Conservation (phyloP, 2,329 filamentous ascomycete genomes). For the Fusarium kyushuense region DNA sequence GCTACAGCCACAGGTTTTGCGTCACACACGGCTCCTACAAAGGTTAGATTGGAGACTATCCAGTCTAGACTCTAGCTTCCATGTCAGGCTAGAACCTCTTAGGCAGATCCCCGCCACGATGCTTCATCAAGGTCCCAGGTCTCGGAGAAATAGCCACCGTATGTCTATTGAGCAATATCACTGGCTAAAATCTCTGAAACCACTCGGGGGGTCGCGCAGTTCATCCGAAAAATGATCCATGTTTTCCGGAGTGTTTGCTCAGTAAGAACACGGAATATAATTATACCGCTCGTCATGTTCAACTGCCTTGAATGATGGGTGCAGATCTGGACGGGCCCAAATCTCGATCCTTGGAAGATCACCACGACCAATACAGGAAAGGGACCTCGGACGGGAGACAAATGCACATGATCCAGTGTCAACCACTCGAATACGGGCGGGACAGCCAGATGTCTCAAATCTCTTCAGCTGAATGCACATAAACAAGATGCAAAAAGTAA, state of each 20-base stretch:
- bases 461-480: constrained; percentile 5
- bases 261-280: constrained; percentile 4
- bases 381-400: not conserved
- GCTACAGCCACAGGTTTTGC: constrained; percentile 4
- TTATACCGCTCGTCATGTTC: constrained; percentile 1
- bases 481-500: constrained; percentile 3
- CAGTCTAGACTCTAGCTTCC: constrained; percentile 6
- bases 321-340: constrained; percentile 18
- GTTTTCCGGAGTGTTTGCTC: constrained; percentile 3
- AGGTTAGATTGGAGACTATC: constrained; percentile 1
- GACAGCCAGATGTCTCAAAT: constrained; percentile 33
- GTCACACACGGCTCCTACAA: constrained; percentile 9
- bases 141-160: not conserved
- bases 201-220: not conserved
- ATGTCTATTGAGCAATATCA: not conserved
- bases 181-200: not conserved
- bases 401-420: constrained; percentile 12
- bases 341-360: constrained; percentile 40
- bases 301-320: not conserved
- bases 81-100: constrained; percentile 17
- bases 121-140: not conserved
- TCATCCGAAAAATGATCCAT: not conserved
- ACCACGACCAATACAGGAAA: not conserved
- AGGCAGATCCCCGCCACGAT: constrained; percentile 16
- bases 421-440: constrained; percentile 5